Base-by-base conservation (phyloP, 202 grass and related monocot species). In the Hordeum pubiflorum region DNA sequence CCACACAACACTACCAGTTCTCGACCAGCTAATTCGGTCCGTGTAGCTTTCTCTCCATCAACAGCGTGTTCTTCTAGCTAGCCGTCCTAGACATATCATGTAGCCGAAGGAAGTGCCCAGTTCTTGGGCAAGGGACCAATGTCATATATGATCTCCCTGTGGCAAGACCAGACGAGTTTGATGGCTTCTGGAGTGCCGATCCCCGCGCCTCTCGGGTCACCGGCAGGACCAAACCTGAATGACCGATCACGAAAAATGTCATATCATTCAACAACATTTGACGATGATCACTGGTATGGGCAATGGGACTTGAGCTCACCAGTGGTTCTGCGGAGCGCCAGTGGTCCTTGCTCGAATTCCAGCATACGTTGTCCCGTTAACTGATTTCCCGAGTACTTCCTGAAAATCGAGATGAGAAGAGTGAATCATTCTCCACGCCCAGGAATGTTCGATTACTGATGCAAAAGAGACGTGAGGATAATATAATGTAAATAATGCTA, bases 331-430 rank as follows among this genome's bases (percentile, higher is more conserved):
- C 21, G 92, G 96, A 81, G 96, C 96, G 4, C 96, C 96, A 13
- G 89, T 95, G 36, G 96, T 99, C 82, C 96, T 95, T 52, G 96
- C 96, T 76, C 96, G 87, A 55, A 99, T 93, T 27, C 96, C 96
- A 3, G 92, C 96, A 33, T 99, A 99, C 6, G 92, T 99, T n/a
- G 96, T 99, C 26, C 96, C 96, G 17, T 99, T 99, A 20, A 99
- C 90, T 3, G 90, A 88, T 73, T 75, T 93, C 12, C 96, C 96
- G 8, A 95, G 88, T 32, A 95, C 96, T 13, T 99, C 96, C 96
- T 99, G 84, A 44, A 87, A 85, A 80, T 14, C 20, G 1, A 69
- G 13, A 48, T 14, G 77, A 44, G 33, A 23, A 32, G 29, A 43
- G 46, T 10, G 21, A 15, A 6, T 60, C 20, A 87, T 50, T 70